phyloP scores from a whole-genome alignment of 805 yeast genomes.

The Cyberlindnera mississippiensis region DNA sequence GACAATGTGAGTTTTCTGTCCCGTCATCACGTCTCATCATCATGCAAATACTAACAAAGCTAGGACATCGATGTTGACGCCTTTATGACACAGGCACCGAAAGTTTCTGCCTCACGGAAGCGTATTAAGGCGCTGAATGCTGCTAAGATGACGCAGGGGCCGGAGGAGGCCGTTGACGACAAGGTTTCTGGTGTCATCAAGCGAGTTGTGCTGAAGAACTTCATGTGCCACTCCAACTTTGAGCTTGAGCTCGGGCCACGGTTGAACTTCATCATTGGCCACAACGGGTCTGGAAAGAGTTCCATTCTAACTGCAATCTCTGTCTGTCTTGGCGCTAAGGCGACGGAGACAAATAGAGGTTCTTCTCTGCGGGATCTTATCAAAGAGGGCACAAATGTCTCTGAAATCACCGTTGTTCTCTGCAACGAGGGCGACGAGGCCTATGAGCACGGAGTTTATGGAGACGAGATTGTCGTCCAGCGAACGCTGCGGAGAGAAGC shows the following conservation, averaged over 20 bases:
- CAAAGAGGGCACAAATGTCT: slow-evolving; percentile 68
- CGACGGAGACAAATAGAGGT: slow-evolving; percentile 84
- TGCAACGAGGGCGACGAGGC: slow-evolving; percentile 65
- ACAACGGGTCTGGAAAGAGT: slow-evolving; percentile 89
- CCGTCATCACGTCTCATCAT: neutral
- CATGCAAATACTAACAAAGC: slow-evolving; percentile 3
- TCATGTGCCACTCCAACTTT: slow-evolving; percentile 88
- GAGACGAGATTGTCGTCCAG: slow-evolving; percentile 65
- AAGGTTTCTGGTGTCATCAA: slow-evolving; percentile 60
- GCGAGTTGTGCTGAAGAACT: slow-evolving; percentile 60
- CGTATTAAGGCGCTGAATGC: slow-evolving; percentile 3
- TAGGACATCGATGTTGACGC: slow-evolving; percentile 19
- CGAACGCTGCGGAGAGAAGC: slow-evolving; percentile 51
- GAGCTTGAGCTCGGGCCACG: slow-evolving; percentile 71
- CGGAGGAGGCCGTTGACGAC: slow-evolving; percentile 3
- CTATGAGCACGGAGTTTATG: slow-evolving; percentile 60
- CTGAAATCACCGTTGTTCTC: slow-evolving; percentile 62
- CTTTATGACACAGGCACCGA: slow-evolving; percentile 22
- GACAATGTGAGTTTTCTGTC: slow-evolving; percentile 1
- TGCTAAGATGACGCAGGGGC: slow-evolving; percentile 18
- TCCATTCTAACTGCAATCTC: slow-evolving; percentile 86
- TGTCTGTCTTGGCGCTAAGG: slow-evolving; percentile 85
- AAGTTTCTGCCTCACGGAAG: slow-evolving; percentile 7
- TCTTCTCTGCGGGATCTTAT: slow-evolving; percentile 64
- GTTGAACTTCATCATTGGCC: slow-evolving; percentile 82